Evolutionary conservation across 2,329 filamentous ascomycete species (phyloP), one percentile per base, ranked within the genome.

Genomic region (Cercospora sp.): DNA sequence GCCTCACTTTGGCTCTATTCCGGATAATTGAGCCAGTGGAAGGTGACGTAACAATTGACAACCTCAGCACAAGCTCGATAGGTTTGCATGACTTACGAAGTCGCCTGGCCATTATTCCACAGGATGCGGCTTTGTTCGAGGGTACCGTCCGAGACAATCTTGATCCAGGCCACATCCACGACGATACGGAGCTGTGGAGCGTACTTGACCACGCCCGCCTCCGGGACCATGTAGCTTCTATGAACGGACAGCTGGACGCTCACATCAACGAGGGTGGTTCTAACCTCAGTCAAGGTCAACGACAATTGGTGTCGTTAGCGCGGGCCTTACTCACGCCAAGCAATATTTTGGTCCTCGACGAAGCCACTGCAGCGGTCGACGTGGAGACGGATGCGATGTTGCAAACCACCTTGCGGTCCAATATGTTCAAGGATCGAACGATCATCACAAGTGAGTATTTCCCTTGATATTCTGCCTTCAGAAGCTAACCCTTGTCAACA

Each of bases 121-220:
- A 99, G 79, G 96, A 99, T 81, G 94, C 95, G 31, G 94, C 94
- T 71, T 87, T 99, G 69, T 99, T 99, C 75, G 93, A 96, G 80
- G 94, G 94, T 61, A 94, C 91, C 8, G 87, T 99, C 70, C 89
- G 95, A 72, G 95, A 99, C 80, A 99, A 99, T 77, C 86, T 98
- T 45, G 95, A 99, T 78, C 96, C 96, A 26, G 92, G 91, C 30
- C 92, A 97, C 78, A 92, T 96, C 64, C 94, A 97, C 77, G 94
- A 97, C 80, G 96, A 99, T 80, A 97, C 94, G 5, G 95, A 98
- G 78, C 85, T 99, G 36, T 99, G 95, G 95, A 96, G 91, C 64
- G 67, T 72, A 3, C 74, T 76, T 92, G 94, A 97, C 79, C 94
- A 98, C 81, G 95, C 95, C 68, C 90, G 94, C 76, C 85, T 99